A percentile compares a stretch with the other conserved stretches of the same genome.
phyloP scores from a whole-genome alignment of 129 eudicot genomes.

The Solidago caesia region DNA sequence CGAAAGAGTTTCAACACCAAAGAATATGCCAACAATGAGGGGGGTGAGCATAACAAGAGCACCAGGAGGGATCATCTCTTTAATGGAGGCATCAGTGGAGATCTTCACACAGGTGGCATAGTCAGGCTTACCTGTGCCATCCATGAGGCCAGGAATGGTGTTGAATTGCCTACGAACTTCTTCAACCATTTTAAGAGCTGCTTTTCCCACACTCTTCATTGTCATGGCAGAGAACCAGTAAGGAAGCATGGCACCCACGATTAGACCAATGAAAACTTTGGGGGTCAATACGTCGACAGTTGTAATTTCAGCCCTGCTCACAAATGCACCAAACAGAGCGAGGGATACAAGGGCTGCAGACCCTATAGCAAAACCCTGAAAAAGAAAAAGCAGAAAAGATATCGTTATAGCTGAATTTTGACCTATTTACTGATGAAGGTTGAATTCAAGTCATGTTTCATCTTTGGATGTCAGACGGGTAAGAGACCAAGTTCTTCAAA shows the following conservation, averaged over 20 bases:
- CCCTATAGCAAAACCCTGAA: slow-evolving; percentile 82
- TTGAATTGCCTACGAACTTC: slow-evolving; percentile 86
- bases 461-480: not conserved
- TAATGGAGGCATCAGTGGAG: slow-evolving; percentile 90
- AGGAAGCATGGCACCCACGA: slow-evolving; percentile 89
- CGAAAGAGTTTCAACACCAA: slow-evolving; percentile 85
- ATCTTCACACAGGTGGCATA: slow-evolving; percentile 91
- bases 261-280: slow-evolving; percentile 70
- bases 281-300: slow-evolving; percentile 77
- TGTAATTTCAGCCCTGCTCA: slow-evolving; percentile 67
- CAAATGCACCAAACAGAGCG: slow-evolving; percentile 83
- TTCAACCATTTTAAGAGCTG: slow-evolving; percentile 86
- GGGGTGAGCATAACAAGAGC: slow-evolving; percentile 94
- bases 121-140: slow-evolving; percentile 80
- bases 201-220: slow-evolving; percentile 84
- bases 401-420: not conserved
- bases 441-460: not conserved
- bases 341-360: slow-evolving; percentile 89
- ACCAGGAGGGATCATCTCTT: slow-evolving; percentile 92
- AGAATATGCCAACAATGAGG: slow-evolving; percentile 74
- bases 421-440: not conserved
- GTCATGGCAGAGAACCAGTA: slow-evolving; percentile 96
- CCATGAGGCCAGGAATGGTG: slow-evolving; percentile 82
- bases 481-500: not conserved
- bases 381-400: not conserved